Conservation (phyloP, 495 filamentous ascomycete genomes). For the Cairneyella variabilis region DNA sequence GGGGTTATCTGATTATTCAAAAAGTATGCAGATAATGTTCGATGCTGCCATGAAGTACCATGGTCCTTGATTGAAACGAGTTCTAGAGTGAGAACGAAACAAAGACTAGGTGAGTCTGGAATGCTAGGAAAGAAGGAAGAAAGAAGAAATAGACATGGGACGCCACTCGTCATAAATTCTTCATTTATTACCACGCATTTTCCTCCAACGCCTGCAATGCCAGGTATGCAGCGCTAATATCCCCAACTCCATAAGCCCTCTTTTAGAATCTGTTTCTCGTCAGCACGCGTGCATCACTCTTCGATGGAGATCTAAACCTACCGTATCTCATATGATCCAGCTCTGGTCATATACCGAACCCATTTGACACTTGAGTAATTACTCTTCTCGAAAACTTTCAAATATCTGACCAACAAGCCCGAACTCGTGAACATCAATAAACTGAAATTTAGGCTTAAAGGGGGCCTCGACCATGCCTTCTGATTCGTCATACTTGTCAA, state of each 20-base stretch:
- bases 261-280: slow-evolving; percentile 8
- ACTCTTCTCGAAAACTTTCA: slow-evolving; percentile 99
- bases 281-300: neutral
- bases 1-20: too few relatives aligned
- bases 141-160: too few relatives aligned
- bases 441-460: slow-evolving; percentile 85
- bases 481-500: slow-evolving; percentile 97
- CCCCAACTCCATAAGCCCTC: neutral
- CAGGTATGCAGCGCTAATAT: neutral
- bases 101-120: too few relatives aligned
- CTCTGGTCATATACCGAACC: slow-evolving; percentile 99
- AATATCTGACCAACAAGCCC: slow-evolving; percentile 86
- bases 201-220: neutral
- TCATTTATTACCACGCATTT: neutral
- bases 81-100: too few relatives aligned
- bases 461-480: slow-evolving; percentile 94
- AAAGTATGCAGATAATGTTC: too few relatives aligned
- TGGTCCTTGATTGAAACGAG: too few relatives aligned
- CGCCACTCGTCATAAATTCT: neutral
- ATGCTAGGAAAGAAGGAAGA: too few relatives aligned
- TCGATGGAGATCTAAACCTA: slow-evolving; percentile 23
- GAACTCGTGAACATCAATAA: slow-evolving; percentile 97
- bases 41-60: too few relatives aligned
- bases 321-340: slow-evolving; percentile 78
- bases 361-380: slow-evolving; percentile 99